Percentiles rank a stretch among this genome's conserved stretches.
These are phyloP conservation scores for Albophoma yamanashiensis DNA, from an alignment of 2,329 filamentous ascomycete species.

Conservation along the genomic window DNA sequence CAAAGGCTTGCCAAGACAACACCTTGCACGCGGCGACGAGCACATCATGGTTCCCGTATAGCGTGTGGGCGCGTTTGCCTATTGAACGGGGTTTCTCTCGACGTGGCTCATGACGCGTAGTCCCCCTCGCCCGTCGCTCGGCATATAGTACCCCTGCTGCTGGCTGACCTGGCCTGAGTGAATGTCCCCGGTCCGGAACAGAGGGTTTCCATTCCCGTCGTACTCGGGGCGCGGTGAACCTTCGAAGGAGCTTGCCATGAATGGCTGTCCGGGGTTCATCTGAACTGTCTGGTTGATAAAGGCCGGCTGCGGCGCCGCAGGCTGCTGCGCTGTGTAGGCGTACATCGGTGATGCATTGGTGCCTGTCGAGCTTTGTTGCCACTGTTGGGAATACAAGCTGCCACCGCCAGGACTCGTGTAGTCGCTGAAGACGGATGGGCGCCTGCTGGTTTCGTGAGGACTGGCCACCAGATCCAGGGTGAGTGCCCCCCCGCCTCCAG, in stretches of 20 bases:
- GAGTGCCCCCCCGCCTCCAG: constrained; percentile 20
- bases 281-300: constrained; percentile 21
- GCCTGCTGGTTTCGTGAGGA: constrained; percentile 33
- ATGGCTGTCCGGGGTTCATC: constrained; percentile 20
- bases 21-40: not conserved
- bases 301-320: constrained; percentile 16
- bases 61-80: not conserved
- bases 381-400: constrained; percentile 30
- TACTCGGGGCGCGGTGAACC: constrained; percentile 20
- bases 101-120: constrained; percentile 16
- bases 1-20: not conserved
- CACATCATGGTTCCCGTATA: not conserved
- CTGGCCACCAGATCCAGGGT: constrained; percentile 34
- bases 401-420: constrained; percentile 28
- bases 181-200: constrained; percentile 23
- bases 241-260: constrained; percentile 24
- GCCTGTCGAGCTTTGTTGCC: constrained; percentile 32
- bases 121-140: constrained; percentile 19
- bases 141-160: constrained; percentile 21
- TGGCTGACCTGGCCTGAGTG: constrained; percentile 16
- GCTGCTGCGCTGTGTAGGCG: constrained; percentile 30
- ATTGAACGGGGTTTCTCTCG: constrained; percentile 14
- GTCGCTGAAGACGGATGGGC: constrained; percentile 36
- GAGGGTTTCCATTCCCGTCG: constrained; percentile 16
- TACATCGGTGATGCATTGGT: constrained; percentile 33